Evolutionary conservation across 169 alveolate genomes (phyloP).

Genomic region (Cryptosporidium baileyi): DNA sequence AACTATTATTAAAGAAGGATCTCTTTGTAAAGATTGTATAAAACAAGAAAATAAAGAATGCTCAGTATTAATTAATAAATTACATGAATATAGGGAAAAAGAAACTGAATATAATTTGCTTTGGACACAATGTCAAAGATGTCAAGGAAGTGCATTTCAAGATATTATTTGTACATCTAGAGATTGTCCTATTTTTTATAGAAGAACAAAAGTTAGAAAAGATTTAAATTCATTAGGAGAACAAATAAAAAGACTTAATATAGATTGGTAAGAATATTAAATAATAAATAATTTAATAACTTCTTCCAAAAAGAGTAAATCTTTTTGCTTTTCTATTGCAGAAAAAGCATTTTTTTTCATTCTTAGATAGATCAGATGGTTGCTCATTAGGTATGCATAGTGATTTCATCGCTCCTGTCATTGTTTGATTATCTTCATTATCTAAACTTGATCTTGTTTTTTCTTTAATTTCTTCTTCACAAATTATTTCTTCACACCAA

Average conservation of each 20-base stretch:
- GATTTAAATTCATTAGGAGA: slow-evolving; percentile 83
- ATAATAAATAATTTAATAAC: slow-evolving; percentile 91
- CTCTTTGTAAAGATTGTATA: slow-evolving; percentile 75
- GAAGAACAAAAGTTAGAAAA: slow-evolving; percentile 92
- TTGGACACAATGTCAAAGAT: slow-evolving; percentile 98
- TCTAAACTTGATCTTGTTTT: slow-evolving; percentile 72
- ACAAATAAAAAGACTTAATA: slow-evolving; percentile 70
- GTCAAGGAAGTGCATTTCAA: slow-evolving; percentile 95
- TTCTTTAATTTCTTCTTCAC: slow-evolving; percentile 80
- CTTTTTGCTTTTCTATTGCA: slow-evolving; percentile 93
- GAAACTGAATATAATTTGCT: slow-evolving; percentile 90
- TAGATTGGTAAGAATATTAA: slow-evolving; percentile 55
- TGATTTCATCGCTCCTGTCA: slow-evolving; percentile 96
- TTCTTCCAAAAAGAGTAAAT: slow-evolving; percentile 92
- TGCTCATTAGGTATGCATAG: slow-evolving; percentile 94
- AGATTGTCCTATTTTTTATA: slow-evolving; percentile 98
- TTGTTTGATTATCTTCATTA: slow-evolving; percentile 58
- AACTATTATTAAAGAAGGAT: slow-evolving; percentile 82
- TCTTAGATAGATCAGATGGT: slow-evolving; percentile 86
- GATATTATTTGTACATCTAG: slow-evolving; percentile 95
- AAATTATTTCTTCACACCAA: slow-evolving; percentile 86
- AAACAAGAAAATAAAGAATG: slow-evolving; percentile 72
- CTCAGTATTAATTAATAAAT: slow-evolving; percentile 79
- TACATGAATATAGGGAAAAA: slow-evolving; percentile 82
- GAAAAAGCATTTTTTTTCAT: slow-evolving; percentile 91